These are phyloP conservation scores for Aureobasidium musti DNA, from an alignment of 2,329 filamentous ascomycete genomes.

Conservation along the genomic window DNA sequence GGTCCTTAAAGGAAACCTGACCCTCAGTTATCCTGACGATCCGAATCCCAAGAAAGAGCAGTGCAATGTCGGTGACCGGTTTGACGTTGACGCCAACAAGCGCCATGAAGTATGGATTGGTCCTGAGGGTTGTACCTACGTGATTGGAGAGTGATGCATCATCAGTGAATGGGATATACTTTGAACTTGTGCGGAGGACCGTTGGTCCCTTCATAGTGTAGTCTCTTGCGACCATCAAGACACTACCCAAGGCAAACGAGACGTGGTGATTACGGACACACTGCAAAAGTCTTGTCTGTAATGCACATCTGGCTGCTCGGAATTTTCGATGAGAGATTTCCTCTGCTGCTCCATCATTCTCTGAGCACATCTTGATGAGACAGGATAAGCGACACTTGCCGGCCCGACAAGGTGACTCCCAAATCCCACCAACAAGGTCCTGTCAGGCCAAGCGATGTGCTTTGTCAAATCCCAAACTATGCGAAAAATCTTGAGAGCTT, in stretches of 20 bases:
- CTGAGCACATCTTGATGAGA: not conserved
- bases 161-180: not conserved
- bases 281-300: not conserved
- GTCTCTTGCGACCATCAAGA: not conserved
- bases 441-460: not conserved
- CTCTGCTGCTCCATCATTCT: not conserved
- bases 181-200: too few relatives aligned
- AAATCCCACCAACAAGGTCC: too few relatives aligned
- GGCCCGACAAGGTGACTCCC: too few relatives aligned
- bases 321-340: not conserved
- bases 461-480: not conserved
- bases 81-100: constrained; percentile 66
- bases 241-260: not conserved
- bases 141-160: constrained; percentile 56
- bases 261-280: not conserved
- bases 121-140: constrained; percentile 65
- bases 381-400: too few relatives aligned
- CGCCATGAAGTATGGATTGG: constrained; percentile 72
- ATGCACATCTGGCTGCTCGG: not conserved
- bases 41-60: constrained; percentile 57
- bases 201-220: not conserved
- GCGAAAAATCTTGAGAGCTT: not conserved
- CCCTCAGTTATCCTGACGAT: constrained; percentile 67
- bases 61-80: constrained; percentile 60
- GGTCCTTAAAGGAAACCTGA: constrained; percentile 65